Conservation (phyloP, 768 basidiomycete species). For the Melanogaster broomeanus region DNA sequence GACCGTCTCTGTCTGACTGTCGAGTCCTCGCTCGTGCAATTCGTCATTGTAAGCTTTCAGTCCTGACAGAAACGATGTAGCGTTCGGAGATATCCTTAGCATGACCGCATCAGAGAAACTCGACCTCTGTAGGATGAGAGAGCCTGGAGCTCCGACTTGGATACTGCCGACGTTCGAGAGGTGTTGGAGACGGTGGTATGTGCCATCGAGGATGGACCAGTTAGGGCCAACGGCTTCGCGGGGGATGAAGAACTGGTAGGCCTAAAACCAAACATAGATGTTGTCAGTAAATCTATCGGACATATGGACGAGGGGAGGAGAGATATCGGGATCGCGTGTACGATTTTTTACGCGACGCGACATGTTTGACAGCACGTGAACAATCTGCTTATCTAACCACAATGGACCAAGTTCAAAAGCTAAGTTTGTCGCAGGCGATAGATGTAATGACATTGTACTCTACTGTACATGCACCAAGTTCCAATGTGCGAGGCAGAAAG, state of each 20-base stretch:
- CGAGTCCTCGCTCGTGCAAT: constrained; percentile 71
- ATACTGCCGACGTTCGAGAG: constrained; percentile 41
- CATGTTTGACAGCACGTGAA: constrained; percentile 19
- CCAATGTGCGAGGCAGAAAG: too few relatives aligned
- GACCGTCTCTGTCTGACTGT: constrained; percentile 72
- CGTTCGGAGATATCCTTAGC: constrained; percentile 59
- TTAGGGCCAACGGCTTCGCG: constrained; percentile 28
- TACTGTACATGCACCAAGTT: too few relatives aligned
- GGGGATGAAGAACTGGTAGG: constrained; percentile 53
- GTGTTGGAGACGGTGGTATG: constrained; percentile 32
- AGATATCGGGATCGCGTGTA: constrained; percentile 13
- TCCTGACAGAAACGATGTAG: constrained; percentile 78
- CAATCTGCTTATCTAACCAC: constrained; percentile 24
- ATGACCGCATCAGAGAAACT: constrained; percentile 78
- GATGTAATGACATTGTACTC: too few relatives aligned
- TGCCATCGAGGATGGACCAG: constrained; percentile 8
- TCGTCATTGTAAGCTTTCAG: constrained; percentile 86
- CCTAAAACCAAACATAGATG: constrained; percentile 45
- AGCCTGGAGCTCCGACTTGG: constrained; percentile 49
- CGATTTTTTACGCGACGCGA: constrained; percentile 27
- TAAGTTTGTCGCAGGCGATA: too few relatives aligned
- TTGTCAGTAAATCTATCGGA: background rate
- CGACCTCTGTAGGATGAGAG: constrained; percentile 60
- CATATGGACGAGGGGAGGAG: constrained; percentile 1
- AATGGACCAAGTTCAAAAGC: too few relatives aligned